Evolutionary conservation across 345 rosid genomes (phyloP).

Genomic region (Eucalyptus paniculata): DNA sequence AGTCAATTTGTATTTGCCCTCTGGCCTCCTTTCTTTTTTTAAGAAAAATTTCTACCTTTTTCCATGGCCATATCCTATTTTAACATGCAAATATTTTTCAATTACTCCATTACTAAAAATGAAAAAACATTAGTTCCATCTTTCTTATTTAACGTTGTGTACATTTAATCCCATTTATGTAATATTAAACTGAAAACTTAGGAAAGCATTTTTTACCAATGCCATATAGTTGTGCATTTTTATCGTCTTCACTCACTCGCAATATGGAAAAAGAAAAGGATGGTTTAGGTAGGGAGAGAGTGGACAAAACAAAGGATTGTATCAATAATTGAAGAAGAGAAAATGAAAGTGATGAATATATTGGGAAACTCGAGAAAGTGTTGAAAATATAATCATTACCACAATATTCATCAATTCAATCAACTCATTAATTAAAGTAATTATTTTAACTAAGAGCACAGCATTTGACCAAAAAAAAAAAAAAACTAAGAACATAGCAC

Average conservation of each 20-base stretch:
- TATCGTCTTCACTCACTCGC: background rate
- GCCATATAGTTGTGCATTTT: background rate
- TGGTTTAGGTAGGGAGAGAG: background rate
- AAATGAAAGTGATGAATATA: background rate
- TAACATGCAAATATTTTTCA: background rate
- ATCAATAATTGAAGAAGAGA: background rate
- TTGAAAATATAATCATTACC: background rate
- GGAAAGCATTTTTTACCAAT: background rate
- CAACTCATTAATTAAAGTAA: background rate
- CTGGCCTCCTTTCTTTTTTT: too few species aligned
- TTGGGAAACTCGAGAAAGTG: background rate
- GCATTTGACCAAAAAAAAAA: background rate
- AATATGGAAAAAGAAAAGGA: background rate
- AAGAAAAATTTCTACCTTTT: too few species aligned
- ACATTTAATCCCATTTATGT: background rate
- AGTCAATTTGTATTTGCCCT: too few species aligned
- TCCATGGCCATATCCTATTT: too few species aligned
- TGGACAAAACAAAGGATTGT: background rate
- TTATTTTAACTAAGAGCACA: background rate
- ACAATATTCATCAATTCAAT: background rate
- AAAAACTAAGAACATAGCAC: background rate
- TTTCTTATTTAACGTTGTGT: background rate
- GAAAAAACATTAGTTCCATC: background rate
- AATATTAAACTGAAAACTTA: background rate
- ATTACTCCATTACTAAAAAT: background rate